Conservation (phyloP, 139 green algal species). For the Chlamydomonas sphaeroides region DNA sequence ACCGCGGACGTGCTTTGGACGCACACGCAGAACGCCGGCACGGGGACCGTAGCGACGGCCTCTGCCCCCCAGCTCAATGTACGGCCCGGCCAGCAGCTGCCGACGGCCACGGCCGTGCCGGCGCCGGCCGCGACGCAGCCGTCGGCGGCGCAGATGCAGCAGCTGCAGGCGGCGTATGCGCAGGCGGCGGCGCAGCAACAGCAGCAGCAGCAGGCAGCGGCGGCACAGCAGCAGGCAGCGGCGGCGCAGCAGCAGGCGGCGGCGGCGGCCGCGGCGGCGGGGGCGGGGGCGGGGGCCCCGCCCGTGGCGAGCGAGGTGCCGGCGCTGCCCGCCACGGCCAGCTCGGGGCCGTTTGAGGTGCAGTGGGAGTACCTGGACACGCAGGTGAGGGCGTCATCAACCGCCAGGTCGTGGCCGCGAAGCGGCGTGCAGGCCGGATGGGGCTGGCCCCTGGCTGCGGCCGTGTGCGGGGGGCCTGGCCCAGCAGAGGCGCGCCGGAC, state of each 20-base stretch:
- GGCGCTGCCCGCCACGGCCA: not conserved
- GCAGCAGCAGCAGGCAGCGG: not conserved
- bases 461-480: too few species aligned
- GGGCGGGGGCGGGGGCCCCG: not conserved
- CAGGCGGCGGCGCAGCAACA: not conserved
- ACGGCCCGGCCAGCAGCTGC: not conserved
- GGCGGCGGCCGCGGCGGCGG: not conserved
- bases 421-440: too few species aligned
- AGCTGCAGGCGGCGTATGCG: not conserved
- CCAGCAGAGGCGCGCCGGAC: too few species aligned
- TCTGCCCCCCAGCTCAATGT: too few species aligned
- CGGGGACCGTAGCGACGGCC: too few species aligned
- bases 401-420: too few species aligned
- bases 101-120: not conserved
- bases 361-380: slow-evolving; percentile 41
- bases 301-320: not conserved
- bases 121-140: not conserved
- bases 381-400: not conserved
- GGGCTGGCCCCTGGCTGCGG: too few species aligned
- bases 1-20: too few species aligned
- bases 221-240: not conserved
- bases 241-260: not conserved
- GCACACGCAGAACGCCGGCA: too few species aligned
- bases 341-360: slow-evolving; percentile 11
- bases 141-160: not conserved